Evolutionary conservation across 1,284 basidiomycete species (phyloP), one percentile per base, ranked within the genome.

Genomic region (Ceraceosorus bombacis): DNA sequence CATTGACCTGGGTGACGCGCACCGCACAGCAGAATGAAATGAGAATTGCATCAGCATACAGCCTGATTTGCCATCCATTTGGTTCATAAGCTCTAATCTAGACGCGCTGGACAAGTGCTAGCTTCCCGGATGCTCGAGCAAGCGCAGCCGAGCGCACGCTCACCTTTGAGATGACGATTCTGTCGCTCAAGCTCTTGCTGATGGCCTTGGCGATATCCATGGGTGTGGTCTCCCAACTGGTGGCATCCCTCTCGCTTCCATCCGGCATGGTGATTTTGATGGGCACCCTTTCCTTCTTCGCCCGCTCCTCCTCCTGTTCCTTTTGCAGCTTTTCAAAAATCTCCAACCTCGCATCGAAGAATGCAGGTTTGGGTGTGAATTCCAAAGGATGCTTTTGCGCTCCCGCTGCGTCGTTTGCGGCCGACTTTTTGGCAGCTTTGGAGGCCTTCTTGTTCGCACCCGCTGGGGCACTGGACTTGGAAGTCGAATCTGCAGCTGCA

Each of bases 141-240:
- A 27, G 27, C 27, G 27, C 27, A 27, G 27, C 27, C 37, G 53
- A 15, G 46, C 46, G 8, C 9, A 36, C 41, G 68, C 78, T 77
- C 53, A 81, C 90, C 82, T 98, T 97, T 43, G 93, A 87, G 73
- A 98, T 97, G 71, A 98, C 89, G 67, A 89, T 83, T 52, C 87
- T 84, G 69, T 99, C 94, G 1, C 91, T 86, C 27, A 97, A 82
- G 73, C 88, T 87, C 78, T 92, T 88, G 13, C 89, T 88, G 58
- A 98, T 84, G 69, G 85, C 85, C 76, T 87, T 87, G 50, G 94
- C 94, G 61, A 99, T 81, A 71, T 89, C 85, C 85, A 97, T 85
- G 0, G 95, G 95, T 63, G 85, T 89, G n/a, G 95, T 97, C 81
- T 97, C 89, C 90, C 90, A 99, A 71, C 89, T 87, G 59, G 81